These are phyloP conservation scores for Thuja plicata DNA, from an alignment of 83 land plant genomes.

Conservation along the genomic window DNA sequence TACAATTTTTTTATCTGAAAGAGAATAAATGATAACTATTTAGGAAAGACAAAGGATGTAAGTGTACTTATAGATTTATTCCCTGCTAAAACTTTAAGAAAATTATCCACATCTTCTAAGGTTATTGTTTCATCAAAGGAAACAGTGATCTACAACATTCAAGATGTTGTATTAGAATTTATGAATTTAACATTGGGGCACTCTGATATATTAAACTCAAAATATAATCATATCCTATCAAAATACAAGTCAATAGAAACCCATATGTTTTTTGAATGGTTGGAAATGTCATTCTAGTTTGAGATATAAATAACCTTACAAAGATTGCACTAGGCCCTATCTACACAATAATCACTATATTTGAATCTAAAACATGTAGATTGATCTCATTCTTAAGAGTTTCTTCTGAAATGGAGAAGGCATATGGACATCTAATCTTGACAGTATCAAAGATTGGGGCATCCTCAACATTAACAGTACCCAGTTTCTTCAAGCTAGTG, in stretches of 20 bases:
- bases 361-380: slow-evolving; percentile 67
- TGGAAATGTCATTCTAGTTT: neutral
- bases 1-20: neutral
- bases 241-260: neutral
- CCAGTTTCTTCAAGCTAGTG: slow-evolving; percentile 81
- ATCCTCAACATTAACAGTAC: slow-evolving; percentile 57
- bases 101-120: slow-evolving; percentile 84
- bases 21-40: neutral
- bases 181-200: neutral
- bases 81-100: slow-evolving; percentile 73
- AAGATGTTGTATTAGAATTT: neutral
- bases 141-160: slow-evolving; percentile 71
- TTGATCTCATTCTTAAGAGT: slow-evolving; percentile 75
- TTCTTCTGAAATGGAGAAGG: slow-evolving; percentile 61
- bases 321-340: neutral
- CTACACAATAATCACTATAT: slow-evolving; percentile 53
- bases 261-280: neutral
- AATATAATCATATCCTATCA: neutral
- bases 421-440: slow-evolving; percentile 72
- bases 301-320: neutral
- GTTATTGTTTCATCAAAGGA: slow-evolving; percentile 98
- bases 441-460: slow-evolving; percentile 98
- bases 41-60: slow-evolving; percentile 2
- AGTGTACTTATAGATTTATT: slow-evolving; percentile 71
- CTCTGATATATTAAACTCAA: neutral